A percentile compares a stretch with the other conserved stretches of the same genome.
phyloP scores from a whole-genome alignment of 768 basidiomycete species.

The Phanerochaete carnosa region DNA sequence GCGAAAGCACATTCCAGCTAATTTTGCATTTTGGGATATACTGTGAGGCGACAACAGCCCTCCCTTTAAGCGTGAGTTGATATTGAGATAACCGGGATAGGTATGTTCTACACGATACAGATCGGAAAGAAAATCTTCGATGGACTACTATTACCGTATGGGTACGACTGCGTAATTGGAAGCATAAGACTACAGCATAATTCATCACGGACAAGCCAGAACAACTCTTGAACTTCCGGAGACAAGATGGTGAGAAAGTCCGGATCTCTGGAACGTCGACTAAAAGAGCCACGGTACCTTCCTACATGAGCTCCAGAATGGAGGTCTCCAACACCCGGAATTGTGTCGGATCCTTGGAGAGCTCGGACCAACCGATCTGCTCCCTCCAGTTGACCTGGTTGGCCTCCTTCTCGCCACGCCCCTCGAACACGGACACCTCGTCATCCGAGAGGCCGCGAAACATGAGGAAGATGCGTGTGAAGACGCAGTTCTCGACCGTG shows the following conservation, averaged over 20 bases:
- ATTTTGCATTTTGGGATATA: neutral
- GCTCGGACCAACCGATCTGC: constrained; percentile 76
- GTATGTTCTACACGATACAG: neutral
- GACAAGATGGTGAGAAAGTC: neutral
- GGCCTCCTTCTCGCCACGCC: constrained; percentile 84
- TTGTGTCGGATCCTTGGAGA: constrained; percentile 66
- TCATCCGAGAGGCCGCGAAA: constrained; percentile 82
- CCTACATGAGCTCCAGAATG: constrained; percentile 59
- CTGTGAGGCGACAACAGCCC: no score
- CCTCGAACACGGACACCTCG: constrained; percentile 69
- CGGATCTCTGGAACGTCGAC: neutral
- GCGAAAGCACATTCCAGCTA: neutral
- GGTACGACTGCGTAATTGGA: neutral
- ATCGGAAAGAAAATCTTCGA: neutral
- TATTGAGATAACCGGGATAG: neutral
- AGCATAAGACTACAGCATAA: constrained; percentile 12
- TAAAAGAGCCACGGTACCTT: neutral
- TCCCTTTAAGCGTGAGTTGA: neutral
- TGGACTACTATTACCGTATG: neutral
- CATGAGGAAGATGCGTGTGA: constrained; percentile 83
- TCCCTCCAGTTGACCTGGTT: constrained; percentile 80
- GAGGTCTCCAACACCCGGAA: constrained; percentile 82
- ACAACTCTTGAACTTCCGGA: no score
- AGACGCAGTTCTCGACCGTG: constrained; percentile 75
- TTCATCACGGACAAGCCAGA: neutral